Evolutionary conservation across 768 basidiomycete genomes (phyloP).

Genomic region (Cubamyces sp.): DNA sequence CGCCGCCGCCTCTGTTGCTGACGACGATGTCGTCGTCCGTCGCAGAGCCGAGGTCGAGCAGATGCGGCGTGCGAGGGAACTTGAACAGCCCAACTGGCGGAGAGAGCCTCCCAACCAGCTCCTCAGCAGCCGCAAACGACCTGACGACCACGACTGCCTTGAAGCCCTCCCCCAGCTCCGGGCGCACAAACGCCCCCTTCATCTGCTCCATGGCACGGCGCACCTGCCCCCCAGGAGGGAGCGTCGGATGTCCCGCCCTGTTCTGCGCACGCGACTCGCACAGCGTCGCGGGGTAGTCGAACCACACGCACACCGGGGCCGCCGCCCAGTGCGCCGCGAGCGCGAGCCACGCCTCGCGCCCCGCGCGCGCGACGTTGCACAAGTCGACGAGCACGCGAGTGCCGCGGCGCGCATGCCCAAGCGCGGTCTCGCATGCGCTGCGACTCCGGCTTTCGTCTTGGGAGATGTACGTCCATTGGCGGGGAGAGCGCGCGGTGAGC

Average conservation of each 20-base stretch:
- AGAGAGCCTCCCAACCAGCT: conserved; percentile 50
- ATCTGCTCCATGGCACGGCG: conserved; percentile 60
- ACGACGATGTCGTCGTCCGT: conserved; percentile 55
- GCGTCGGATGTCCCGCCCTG: conserved; percentile 60
- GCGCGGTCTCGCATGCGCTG: conserved; percentile 51
- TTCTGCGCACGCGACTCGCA: conserved; percentile 59
- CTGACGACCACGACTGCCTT: conserved; percentile 50
- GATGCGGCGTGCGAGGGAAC: conserved; percentile 64
- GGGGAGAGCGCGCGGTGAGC: conserved; percentile 48
- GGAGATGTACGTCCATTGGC: conserved; percentile 50
- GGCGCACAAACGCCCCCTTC: conserved; percentile 47
- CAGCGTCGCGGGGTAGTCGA: conserved; percentile 54
- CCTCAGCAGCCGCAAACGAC: conserved; percentile 54
- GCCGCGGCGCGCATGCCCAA: conserved; percentile 42
- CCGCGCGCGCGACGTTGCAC: conserved; percentile 53
- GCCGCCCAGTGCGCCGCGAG: conserved; percentile 55
- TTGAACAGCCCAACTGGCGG: conserved; percentile 50
- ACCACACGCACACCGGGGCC: conserved; percentile 54
- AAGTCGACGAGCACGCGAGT: conserved; percentile 57
- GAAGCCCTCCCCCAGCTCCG: conserved; percentile 56
- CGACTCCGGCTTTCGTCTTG: conserved; percentile 62
- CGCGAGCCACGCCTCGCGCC: conserved; percentile 53
- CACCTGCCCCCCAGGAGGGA: conserved; percentile 58
- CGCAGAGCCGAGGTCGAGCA: conserved; percentile 60
- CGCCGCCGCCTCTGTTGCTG: background rate